Conservation (phyloP, 306 rosid species). For the Pterocarpus macrocarpus region DNA sequence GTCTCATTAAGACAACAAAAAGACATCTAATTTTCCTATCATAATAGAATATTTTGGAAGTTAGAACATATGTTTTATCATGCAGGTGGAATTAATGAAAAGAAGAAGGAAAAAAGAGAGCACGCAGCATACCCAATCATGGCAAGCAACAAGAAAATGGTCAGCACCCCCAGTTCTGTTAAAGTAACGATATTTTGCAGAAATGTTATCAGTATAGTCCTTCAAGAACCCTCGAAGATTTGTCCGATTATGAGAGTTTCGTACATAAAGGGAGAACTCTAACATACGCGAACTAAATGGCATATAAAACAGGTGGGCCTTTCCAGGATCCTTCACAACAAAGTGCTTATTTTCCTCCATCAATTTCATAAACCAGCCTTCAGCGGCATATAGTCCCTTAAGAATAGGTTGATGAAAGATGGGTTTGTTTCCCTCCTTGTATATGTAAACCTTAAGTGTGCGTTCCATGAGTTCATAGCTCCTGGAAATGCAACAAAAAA, state of each 20-base stretch:
- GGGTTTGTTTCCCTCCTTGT: conserved; percentile 86
- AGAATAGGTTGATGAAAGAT: conserved; percentile 91
- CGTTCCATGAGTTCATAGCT: conserved; percentile 93
- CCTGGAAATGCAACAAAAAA: conserved; percentile 60
- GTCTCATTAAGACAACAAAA: conserved; percentile 27
- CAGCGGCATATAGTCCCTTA: conserved; percentile 88
- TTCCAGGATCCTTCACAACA: conserved; percentile 79
- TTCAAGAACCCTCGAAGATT: conserved; percentile 80
- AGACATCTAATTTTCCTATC: conserved; percentile 30
- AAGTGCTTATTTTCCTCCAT: conserved; percentile 81
- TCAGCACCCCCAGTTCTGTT: conserved; percentile 93
- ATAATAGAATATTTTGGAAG: conserved; percentile 14
- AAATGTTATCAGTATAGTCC: conserved; percentile 76
- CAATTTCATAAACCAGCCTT: conserved; percentile 98
- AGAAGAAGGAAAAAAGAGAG: not conserved
- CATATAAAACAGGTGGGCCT: conserved; percentile 94
- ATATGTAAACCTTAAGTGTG: conserved; percentile 83
- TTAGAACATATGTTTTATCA: conserved; percentile 24
- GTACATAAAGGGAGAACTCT: conserved; percentile 75
- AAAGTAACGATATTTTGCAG: conserved; percentile 78
- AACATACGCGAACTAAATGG: conserved; percentile 92
- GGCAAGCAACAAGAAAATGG: conserved; percentile 98
- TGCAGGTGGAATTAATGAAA: conserved; percentile 33
- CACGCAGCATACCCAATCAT: conserved; percentile 81
- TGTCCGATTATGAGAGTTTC: conserved; percentile 90